Evolutionary conservation across 2,329 filamentous ascomycete species (phyloP), one percentile per base, ranked within the genome.

Genomic region (Aspergillus aculeatinus): DNA sequence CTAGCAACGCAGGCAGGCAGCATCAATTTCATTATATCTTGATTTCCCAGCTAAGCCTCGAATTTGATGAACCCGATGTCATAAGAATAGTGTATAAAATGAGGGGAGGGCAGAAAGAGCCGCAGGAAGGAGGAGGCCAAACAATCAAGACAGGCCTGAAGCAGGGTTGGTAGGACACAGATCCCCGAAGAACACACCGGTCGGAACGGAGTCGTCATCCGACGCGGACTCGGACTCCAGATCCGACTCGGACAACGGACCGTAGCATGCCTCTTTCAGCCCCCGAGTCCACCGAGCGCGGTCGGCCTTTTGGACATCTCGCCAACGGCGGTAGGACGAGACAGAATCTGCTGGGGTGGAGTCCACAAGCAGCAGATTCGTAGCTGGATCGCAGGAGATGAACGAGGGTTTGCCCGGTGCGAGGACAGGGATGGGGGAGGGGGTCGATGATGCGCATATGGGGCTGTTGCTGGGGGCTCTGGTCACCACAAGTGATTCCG

Each of bases 181-280:
- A 76, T 92, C 85, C 21, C 87, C 85, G 76, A 96, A 96, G 63
- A 96, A 78, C 33, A 96, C 84, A 2, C 90, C 89, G 76, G 88
- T 87, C 66, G 96, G 83, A 31, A 95, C 85, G 10, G 81, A 44
- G 10, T 48, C 51, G 6, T 25, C 29, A 27, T 53, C 53, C 14
- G 19, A 10, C 27, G 47, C 53, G n/a, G 25, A 25, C 11, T 21
- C 27, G 29, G 42, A 55, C 19, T 55, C 51, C 12, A 44, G 10
- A 16, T 53, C 53, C 16, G 19, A n/a, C 27, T 48, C 53, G 5
- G 42, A n/a, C 5, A 21, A n/a, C 10, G 27, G 82, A 79, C 94
- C 91, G 2, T 92, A 85, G 0, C 91, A 91, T 0, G 90, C 87
- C 57, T 87, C 82, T 58, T 81, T 80, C 39, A 96, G 81, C 70